phyloP scores from a whole-genome alignment of 2,329 filamentous ascomycete genomes.

The Coleophoma crateriformis region DNA sequence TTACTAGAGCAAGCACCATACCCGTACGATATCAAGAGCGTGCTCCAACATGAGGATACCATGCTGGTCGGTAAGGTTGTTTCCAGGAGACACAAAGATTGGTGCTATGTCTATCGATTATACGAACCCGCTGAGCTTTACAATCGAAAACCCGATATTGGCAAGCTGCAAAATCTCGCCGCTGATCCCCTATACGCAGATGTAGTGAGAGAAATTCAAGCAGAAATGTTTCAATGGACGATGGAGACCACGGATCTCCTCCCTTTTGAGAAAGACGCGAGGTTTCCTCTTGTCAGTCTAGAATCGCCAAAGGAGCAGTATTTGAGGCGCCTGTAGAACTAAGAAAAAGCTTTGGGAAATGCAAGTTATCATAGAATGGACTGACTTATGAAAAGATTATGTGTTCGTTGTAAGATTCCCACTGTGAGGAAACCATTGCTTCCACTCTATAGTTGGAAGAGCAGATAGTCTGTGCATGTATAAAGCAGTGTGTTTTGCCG shows the following conservation, averaged over 20 bases:
- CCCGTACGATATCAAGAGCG: constrained; percentile 40
- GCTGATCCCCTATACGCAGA: constrained; percentile 18
- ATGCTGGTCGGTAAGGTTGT: constrained; percentile 37
- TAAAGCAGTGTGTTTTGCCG: no score
- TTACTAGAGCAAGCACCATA: constrained; percentile 36
- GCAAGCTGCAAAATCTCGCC: constrained; percentile 34
- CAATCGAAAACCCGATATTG: constrained; percentile 28
- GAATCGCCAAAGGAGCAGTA: constrained; percentile 20
- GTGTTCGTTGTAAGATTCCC: no score
- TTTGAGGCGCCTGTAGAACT: no score
- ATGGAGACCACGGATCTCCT: constrained; percentile 29
- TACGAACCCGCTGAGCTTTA: constrained; percentile 41
- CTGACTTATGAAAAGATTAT: no score
- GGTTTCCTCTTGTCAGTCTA: constrained; percentile 29
- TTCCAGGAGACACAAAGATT: constrained; percentile 28
- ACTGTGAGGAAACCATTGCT: no score
- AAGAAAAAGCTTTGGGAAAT: no score
- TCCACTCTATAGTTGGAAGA: no score
- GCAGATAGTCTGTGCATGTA: no score
- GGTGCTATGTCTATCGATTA: constrained; percentile 38
- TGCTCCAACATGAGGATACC: constrained; percentile 38
- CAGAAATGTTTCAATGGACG: constrained; percentile 32
- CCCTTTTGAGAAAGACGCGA: constrained; percentile 28
- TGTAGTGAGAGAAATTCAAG: constrained; percentile 21
- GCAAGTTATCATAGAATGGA: no score